These are phyloP conservation scores for Pulveroboletus sp. DNA, from an alignment of 768 basidiomycete species.

Conservation along the genomic window DNA sequence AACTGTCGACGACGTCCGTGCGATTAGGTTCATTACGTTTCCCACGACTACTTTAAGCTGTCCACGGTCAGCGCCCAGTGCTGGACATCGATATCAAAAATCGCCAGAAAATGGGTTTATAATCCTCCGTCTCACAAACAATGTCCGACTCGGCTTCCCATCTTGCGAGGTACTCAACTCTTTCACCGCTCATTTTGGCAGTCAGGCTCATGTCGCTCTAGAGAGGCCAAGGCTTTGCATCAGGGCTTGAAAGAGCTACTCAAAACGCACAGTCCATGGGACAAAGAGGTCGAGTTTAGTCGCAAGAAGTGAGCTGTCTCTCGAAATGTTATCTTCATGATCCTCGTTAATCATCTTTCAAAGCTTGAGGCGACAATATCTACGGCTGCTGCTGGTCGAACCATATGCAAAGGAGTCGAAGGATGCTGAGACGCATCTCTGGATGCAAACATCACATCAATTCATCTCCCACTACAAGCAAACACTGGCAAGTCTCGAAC, in stretches of 20 bases:
- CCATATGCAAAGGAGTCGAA: slow-evolving; percentile 69
- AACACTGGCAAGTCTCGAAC: slow-evolving; percentile 64
- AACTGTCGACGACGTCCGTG: neutral
- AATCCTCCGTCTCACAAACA: slow-evolving; percentile 8
- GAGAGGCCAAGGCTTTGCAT: slow-evolving; percentile 75
- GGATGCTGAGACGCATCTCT: slow-evolving; percentile 78
- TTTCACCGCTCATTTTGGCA: slow-evolving; percentile 1
- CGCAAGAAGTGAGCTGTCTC: slow-evolving; percentile 67
- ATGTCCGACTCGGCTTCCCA: slow-evolving; percentile 41
- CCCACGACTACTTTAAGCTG: slow-evolving; percentile 19
- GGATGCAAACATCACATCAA: slow-evolving; percentile 89
- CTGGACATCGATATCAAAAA: slow-evolving; percentile 14
- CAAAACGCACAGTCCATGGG: slow-evolving; percentile 72
- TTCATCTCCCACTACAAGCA: slow-evolving; percentile 83
- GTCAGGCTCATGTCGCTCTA: slow-evolving; percentile 28
- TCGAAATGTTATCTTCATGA: slow-evolving; percentile 1
- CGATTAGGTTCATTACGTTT: slow-evolving; percentile 7
- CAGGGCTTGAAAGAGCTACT: slow-evolving; percentile 72
- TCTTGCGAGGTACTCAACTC: slow-evolving; percentile 31
- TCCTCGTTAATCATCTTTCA: slow-evolving; percentile 7
- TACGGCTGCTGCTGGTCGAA: slow-evolving; percentile 62
- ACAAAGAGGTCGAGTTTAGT: slow-evolving; percentile 80
- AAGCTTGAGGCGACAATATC: slow-evolving; percentile 68
- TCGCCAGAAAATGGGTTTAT: slow-evolving; percentile 24
- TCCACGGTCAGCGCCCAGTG: slow-evolving; percentile 5